Base-by-base conservation (phyloP, 179 eudicot species). In the Vitellaria paradoxa region DNA sequence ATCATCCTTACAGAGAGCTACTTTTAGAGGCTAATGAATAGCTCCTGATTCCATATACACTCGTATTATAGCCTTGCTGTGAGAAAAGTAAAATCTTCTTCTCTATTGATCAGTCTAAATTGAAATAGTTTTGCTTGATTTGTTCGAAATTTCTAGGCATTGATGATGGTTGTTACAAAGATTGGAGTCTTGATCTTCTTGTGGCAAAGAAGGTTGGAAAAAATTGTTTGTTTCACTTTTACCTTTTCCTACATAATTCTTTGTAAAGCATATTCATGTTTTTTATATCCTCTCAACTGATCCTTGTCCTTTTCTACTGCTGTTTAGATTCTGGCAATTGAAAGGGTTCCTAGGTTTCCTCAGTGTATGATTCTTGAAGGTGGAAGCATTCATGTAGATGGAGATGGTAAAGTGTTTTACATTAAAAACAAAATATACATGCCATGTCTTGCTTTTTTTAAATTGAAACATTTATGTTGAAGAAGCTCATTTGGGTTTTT, bases 381-480 rank as follows among this genome's bases (percentile, higher is more conserved):
- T 75, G 99, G 99, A 73, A 93, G 98, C 89, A 92, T 96, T 76
- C 99, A 96, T 82, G 99, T 96, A 18, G 99, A 96, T 30, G 98
- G 99, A 77, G 96, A 96, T 89, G 99, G 99, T 92, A 70, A 68
- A 18, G n/a, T 13, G 17, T 20, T 49, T 30, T 9, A 17, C 55
- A 20, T 60, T 61, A 7, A 14, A 30, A 9, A 15, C 15, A 62
- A 50, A 50, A 50, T 6, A 26, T 30, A 23, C 46, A 21, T 1
- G 65, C 30, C 21, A n/a, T 56, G 50, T 73, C 9, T 57, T 37
- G 49, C 52, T 13, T 42, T 0, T 37, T 15, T 72, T 56, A 49
- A 49, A 30, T 7, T 13, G 20, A 56, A 26, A 21, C 0, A 9
- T 69, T 69, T 69, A 46, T 49, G 14, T 69, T 67, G 37, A 30